Base-by-base conservation (phyloP, 129 eudicot genomes). In the Logfia minima region DNA sequence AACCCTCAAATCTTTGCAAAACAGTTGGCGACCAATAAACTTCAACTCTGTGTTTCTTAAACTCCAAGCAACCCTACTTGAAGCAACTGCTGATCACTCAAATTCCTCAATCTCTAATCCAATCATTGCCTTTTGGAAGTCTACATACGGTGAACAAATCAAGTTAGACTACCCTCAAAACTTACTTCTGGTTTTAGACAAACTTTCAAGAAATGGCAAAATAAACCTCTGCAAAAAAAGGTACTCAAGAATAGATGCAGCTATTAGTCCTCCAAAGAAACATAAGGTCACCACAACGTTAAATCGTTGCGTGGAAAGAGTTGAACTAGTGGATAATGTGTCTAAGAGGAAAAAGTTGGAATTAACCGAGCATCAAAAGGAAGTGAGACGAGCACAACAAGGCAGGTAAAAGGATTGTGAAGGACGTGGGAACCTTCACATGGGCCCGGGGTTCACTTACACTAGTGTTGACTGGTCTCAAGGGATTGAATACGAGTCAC, bases 311-410 rank as follows among this genome's bases (percentile, higher is more conserved):
- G 85, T 86, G 56, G 90, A 92, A 79, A 75, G 93, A 75, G 90
- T 24, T 24, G 29, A 26, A 35, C 39, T 35, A 35, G 39, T 35
- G 39, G 39, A 35, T 35, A 90, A 92, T 60, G 80, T 77, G 41
- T 82, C 79, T 2, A 89, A 89, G 80, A 86, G 90, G 76, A 89
- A 80, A 80, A 79, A 48, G 62, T 10, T 58, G 34, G 98, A 90
- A 53, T 82, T 88, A 64, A 92, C 98, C 0, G 92, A 92, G 62
- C 98, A 77, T 74, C 98, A 90, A 78, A 92, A 83, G 85, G 98
- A 90, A 83, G 96, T 90, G 82, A 84, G 98, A 79, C 82, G 90
- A 68, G 93, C 98, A 21, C 96, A 90, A 53, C 98, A 90, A 84
- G 98, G 98, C 19, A 82, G 85, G 79, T 53, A 58, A 22, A 78